phyloP scores from a whole-genome alignment of 1,139 yeast genomes.

The Geotrichum reessii region DNA sequence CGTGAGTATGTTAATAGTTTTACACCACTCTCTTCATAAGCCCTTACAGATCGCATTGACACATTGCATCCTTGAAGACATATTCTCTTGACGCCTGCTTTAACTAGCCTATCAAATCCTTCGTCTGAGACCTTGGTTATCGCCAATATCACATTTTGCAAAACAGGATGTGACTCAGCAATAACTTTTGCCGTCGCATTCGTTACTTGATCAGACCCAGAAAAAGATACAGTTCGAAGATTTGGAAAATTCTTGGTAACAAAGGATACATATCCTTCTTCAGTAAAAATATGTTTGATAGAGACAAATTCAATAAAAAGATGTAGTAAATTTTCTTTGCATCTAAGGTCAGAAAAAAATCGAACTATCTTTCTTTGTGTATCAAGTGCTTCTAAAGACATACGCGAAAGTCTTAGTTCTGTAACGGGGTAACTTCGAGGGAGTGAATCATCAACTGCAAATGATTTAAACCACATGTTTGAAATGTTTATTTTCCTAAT shows the following conservation, averaged over 20 bases:
- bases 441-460: not conserved
- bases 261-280: constrained; percentile 4
- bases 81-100: constrained; percentile 10
- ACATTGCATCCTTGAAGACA: constrained; percentile 13
- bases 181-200: constrained; percentile 14
- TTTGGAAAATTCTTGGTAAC: constrained; percentile 5
- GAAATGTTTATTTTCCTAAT: not conserved
- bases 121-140: constrained; percentile 8
- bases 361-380: not conserved
- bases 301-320: constrained; percentile 10
- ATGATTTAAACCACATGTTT: not conserved
- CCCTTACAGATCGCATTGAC: not conserved
- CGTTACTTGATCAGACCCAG: constrained; percentile 7
- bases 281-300: not conserved
- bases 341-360: constrained; percentile 5
- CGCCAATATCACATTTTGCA: constrained; percentile 11
- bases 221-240: constrained; percentile 11
- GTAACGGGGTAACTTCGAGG: not conserved
- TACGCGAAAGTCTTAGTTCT: constrained; percentile 2
- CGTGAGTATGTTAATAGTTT: constrained; percentile 2
- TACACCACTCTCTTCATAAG: constrained; percentile 1
- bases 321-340: constrained; percentile 6
- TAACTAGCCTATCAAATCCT: constrained; percentile 11
- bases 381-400: not conserved
- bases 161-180: constrained; percentile 4